Evolutionary conservation across 2,329 filamentous ascomycete genomes (phyloP).

Genomic region (Tetracladium maxilliforme): DNA sequence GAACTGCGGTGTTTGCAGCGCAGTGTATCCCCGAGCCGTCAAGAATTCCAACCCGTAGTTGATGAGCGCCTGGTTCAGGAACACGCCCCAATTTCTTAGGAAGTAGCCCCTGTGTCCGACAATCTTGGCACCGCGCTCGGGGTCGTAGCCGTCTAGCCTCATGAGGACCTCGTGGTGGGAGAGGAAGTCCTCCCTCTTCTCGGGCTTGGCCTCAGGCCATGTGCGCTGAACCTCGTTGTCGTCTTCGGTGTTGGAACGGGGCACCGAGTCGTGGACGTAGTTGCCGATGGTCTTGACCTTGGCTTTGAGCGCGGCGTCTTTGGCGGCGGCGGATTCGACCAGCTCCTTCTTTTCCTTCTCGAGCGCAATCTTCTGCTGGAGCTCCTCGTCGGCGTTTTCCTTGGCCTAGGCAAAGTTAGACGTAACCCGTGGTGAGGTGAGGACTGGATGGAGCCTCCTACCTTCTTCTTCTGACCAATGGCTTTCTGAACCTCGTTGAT

Average conservation of each 20-base stretch:
- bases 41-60: conserved; percentile 93
- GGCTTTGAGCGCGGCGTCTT: conserved; percentile 56
- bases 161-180: conserved; percentile 92
- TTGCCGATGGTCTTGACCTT: conserved; percentile 82
- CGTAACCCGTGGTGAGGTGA: conserved; percentile 1
- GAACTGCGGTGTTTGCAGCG: conserved; percentile 80
- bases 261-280: conserved; percentile 80
- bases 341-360: conserved; percentile 73
- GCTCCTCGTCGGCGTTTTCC: conserved; percentile 69
- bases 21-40: conserved; percentile 63
- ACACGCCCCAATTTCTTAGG: conserved; percentile 76
- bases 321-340: conserved; percentile 59
- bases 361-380: conserved; percentile 63
- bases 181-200: conserved; percentile 63
- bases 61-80: conserved; percentile 82
- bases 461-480: conserved; percentile 86
- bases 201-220: conserved; percentile 66
- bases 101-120: conserved; percentile 93
- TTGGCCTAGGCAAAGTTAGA: conserved; percentile 41
- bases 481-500: conserved; percentile 85
- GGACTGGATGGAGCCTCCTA: conserved; percentile 10
- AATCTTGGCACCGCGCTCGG: conserved; percentile 83
- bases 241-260: conserved; percentile 74
- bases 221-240: conserved; percentile 64
- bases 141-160: conserved; percentile 80